phyloP scores from a whole-genome alignment of 2,329 filamentous ascomycete genomes.

The Pyrenochaeta sp. region DNA sequence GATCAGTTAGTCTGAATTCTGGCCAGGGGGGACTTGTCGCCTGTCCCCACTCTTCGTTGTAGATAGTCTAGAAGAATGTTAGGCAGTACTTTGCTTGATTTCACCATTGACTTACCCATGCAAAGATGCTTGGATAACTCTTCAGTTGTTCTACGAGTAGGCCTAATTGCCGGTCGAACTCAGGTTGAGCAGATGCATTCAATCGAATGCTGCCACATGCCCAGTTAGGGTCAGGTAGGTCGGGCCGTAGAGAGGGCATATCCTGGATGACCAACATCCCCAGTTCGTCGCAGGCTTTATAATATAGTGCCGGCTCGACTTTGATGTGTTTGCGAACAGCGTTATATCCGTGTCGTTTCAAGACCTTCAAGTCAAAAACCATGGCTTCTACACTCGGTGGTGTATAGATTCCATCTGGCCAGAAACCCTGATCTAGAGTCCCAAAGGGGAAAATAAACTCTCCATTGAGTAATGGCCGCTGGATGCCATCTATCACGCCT shows the following conservation, averaged over 20 bases:
- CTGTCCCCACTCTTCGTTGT: conserved; percentile 78
- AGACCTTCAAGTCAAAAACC: conserved; percentile 68
- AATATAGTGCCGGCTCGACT: conserved; percentile 71
- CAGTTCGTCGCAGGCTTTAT: conserved; percentile 70
- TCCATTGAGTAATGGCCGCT: conserved; percentile 71
- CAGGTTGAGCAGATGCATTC: conserved; percentile 60
- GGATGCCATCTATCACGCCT: conserved; percentile 64
- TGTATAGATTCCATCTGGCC: conserved; percentile 73
- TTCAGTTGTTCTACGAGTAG: conserved; percentile 68
- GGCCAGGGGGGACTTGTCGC: conserved; percentile 56
- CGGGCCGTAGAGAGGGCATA: conserved; percentile 66
- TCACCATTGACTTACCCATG: conserved; percentile 57
- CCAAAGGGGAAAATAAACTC: conserved; percentile 73
- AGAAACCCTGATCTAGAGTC: conserved; percentile 69
- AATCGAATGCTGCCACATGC: conserved; percentile 21
- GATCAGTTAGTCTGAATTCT: conserved; percentile 64
- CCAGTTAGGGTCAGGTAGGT: conserved; percentile 21
- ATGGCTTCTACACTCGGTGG: conserved; percentile 72
- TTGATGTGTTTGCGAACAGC: conserved; percentile 77
- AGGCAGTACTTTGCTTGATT: not conserved
- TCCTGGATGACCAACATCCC: conserved; percentile 74
- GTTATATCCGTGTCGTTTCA: conserved; percentile 74
- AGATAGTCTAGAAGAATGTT: conserved; percentile 63
- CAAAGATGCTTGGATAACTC: conserved; percentile 69
- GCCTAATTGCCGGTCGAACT: conserved; percentile 70